A percentile compares a stretch with the other conserved stretches of the same genome.
phyloP scores from a whole-genome alignment of 371 early-diverging fungal genomes.

The Chytridium lagenaria region DNA sequence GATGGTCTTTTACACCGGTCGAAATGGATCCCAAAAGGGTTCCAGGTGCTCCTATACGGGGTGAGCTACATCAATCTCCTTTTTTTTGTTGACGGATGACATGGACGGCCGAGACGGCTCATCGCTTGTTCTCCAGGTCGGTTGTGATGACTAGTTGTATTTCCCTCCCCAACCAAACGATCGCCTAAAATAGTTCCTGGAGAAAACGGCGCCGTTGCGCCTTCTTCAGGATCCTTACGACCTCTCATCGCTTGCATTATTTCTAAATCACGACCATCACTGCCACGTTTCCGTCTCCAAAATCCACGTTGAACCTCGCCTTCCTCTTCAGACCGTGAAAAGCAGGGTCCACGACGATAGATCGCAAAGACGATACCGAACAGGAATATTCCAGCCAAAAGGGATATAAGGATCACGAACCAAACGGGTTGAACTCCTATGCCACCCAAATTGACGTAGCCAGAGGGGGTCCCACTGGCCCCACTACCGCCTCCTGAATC shows the following conservation, averaged over 20 bases:
- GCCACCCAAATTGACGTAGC: constrained; percentile 11
- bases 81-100: neutral
- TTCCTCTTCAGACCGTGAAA: constrained; percentile 9
- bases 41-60: neutral
- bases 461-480: neutral
- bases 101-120: neutral
- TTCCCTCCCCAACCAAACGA: neutral
- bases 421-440: constrained; percentile 17
- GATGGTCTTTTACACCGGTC: neutral
- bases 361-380: constrained; percentile 2
- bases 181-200: constrained; percentile 9
- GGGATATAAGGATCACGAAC: constrained; percentile 19
- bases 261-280: neutral
- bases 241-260: neutral
- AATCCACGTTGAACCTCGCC: neutral
- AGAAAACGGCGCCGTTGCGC: neutral
- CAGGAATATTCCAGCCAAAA: neutral
- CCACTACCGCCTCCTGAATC: neutral
- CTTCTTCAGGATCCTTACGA: neutral
- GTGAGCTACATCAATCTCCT: neutral
- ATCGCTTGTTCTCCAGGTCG: too few relatives aligned
- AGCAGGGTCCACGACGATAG: constrained; percentile 11
- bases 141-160: too few relatives aligned
- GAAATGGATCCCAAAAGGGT: neutral
- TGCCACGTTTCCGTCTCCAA: neutral